A percentile compares a stretch with the other conserved stretches of the same genome.
Evolutionary conservation across 1,284 basidiomycete genomes (phyloP).

Genomic region (Heterobasidion annosum): DNA sequence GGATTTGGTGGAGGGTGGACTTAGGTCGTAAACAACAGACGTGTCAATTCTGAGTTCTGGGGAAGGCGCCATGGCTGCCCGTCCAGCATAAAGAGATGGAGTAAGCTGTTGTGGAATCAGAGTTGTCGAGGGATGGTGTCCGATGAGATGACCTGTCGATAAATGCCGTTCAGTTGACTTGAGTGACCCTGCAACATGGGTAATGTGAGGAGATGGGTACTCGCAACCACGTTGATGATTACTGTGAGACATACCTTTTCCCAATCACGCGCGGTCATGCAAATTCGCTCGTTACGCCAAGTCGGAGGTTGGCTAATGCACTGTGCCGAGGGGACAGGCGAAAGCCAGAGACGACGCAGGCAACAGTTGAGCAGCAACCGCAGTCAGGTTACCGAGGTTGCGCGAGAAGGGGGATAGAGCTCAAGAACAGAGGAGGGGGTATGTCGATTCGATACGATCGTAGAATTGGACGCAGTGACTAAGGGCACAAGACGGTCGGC

Average conservation of each 20-base stretch:
- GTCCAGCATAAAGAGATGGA: background rate
- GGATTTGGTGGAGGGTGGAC: conserved; percentile 8
- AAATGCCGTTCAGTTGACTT: no score
- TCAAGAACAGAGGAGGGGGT: background rate
- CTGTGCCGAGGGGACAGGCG: background rate
- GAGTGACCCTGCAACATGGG: no score
- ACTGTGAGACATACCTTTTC: background rate
- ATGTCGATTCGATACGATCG: background rate
- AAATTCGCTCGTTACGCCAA: background rate
- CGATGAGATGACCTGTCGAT: no score
- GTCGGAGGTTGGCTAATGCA: background rate
- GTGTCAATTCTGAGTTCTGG: conserved; percentile 18
- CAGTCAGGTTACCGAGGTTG: no score
- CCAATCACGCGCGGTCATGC: background rate
- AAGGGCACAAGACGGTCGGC: background rate
- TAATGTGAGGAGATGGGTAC: no score
- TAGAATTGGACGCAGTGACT: background rate
- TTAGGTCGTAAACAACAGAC: conserved; percentile 9
- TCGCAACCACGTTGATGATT: background rate
- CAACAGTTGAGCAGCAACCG: no score
- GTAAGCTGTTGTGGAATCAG: background rate
- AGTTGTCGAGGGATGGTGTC: background rate
- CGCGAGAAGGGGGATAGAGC: background rate
- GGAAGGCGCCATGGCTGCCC: background rate
- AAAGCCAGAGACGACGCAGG: background rate